phyloP scores from a whole-genome alignment of 331 rosid species.

The Rhamnella rubrinervis region DNA sequence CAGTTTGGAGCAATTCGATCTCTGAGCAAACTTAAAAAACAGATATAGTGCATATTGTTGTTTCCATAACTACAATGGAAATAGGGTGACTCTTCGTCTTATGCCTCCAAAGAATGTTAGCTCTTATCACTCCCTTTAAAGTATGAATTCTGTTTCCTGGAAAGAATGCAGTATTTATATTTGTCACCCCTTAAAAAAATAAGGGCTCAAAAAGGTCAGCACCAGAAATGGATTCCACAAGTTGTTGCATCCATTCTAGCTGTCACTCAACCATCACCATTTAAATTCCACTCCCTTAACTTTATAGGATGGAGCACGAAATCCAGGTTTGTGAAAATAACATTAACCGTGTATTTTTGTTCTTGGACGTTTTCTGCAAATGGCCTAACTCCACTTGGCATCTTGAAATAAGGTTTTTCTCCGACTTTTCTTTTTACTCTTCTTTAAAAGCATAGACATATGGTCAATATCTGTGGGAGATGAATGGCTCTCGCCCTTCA shows the following conservation, averaged over 20 bases:
- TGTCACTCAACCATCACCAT: neutral
- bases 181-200: constrained; percentile 23
- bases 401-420: constrained; percentile 32
- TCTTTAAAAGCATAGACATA: constrained; percentile 62
- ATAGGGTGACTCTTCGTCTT: constrained; percentile 3
- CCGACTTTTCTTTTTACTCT: constrained; percentile 47
- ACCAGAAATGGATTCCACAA: constrained; percentile 22
- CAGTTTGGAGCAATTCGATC: constrained; percentile 9
- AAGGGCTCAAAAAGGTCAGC: constrained; percentile 14
- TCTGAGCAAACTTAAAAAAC: neutral
- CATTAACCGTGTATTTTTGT: neutral
- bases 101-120: neutral
- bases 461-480: constrained; percentile 46
- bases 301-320: constrained; percentile 20
- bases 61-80: constrained; percentile 7
- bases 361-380: neutral
- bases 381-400: constrained; percentile 58
- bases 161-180: neutral
- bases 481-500: constrained; percentile 65
- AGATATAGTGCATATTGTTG: too few species aligned
- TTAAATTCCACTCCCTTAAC: neutral
- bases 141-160: constrained; percentile 7
- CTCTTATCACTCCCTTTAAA: constrained; percentile 4
- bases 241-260: neutral
- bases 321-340: neutral